These are phyloP conservation scores for Emydomyces testavorans DNA, from an alignment of 2,329 filamentous ascomycete species.

Conservation along the genomic window DNA sequence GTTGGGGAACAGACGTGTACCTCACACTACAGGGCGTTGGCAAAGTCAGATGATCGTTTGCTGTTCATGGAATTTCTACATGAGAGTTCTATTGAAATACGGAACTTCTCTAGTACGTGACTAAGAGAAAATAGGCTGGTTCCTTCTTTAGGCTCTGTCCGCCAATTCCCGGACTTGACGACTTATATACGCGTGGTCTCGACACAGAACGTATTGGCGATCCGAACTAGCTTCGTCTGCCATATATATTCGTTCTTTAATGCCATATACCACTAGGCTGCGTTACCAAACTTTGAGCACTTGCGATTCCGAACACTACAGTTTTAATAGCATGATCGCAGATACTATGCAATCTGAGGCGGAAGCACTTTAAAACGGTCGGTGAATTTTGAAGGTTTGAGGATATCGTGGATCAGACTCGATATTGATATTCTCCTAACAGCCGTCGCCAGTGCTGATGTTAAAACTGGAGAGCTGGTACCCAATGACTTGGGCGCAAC, in stretches of 20 bases:
- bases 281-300: constrained; percentile 45
- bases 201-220: constrained; percentile 51
- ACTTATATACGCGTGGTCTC: constrained; percentile 46
- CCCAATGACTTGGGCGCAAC: constrained; percentile 46
- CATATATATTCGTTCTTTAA: constrained; percentile 49
- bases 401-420: constrained; percentile 47
- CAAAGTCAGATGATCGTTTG: constrained; percentile 30
- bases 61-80: not conserved
- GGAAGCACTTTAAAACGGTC: constrained; percentile 43
- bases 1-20: constrained; percentile 71
- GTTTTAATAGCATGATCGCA: constrained; percentile 49
- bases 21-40: constrained; percentile 51
- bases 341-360: constrained; percentile 49
- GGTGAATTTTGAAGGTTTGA: constrained; percentile 43
- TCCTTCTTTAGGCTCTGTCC: constrained; percentile 33
- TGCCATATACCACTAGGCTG: constrained; percentile 44
- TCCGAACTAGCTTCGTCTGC: constrained; percentile 54
- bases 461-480: constrained; percentile 42
- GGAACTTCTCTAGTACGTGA: no score
- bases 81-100: constrained; percentile 1
- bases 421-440: constrained; percentile 46
- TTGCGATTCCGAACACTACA: no score
- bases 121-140: constrained; percentile 33
- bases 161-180: constrained; percentile 40
- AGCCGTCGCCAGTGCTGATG: constrained; percentile 43